These are phyloP conservation scores for Aristolochia contorta DNA, from an alignment of 164 flowering plant genomes.

Conservation along the genomic window DNA sequence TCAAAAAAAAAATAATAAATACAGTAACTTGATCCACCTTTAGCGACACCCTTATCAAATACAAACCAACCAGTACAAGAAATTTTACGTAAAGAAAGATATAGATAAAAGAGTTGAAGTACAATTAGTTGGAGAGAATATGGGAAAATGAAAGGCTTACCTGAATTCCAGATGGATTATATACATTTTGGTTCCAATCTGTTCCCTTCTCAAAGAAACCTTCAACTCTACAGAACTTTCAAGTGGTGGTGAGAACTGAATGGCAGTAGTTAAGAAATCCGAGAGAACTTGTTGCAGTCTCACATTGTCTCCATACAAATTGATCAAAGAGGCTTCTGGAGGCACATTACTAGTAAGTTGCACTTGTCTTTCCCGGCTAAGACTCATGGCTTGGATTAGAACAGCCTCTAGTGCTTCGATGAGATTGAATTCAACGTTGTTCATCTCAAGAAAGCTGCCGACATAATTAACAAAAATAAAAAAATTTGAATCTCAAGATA, in stretches of 20 bases:
- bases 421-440: conserved; percentile 47
- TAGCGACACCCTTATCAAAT: neutral
- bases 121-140: neutral
- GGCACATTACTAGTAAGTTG: conserved; percentile 42
- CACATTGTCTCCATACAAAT: conserved; percentile 57
- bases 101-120: neutral
- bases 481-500: neutral
- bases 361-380: conserved; percentile 52
- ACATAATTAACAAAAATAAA: conserved; percentile 1
- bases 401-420: conserved; percentile 53
- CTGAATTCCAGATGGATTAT: conserved; percentile 71
- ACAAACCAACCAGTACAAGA: neutral
- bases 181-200: conserved; percentile 50
- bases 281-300: conserved; percentile 86
- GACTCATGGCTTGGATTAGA: conserved; percentile 49
- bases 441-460: conserved; percentile 52
- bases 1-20: too few relatives aligned
- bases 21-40: too few relatives aligned
- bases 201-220: conserved; percentile 42
- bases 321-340: conserved; percentile 42
- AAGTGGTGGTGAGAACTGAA: conserved; percentile 44
- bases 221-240: conserved; percentile 42
- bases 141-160: conserved; percentile 17
- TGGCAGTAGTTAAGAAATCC: conserved; percentile 50
- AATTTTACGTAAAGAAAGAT: neutral